Evolutionary conservation across 2,329 filamentous ascomycete genomes (phyloP).

Genomic region (Pyrenochaeta sp.): DNA sequence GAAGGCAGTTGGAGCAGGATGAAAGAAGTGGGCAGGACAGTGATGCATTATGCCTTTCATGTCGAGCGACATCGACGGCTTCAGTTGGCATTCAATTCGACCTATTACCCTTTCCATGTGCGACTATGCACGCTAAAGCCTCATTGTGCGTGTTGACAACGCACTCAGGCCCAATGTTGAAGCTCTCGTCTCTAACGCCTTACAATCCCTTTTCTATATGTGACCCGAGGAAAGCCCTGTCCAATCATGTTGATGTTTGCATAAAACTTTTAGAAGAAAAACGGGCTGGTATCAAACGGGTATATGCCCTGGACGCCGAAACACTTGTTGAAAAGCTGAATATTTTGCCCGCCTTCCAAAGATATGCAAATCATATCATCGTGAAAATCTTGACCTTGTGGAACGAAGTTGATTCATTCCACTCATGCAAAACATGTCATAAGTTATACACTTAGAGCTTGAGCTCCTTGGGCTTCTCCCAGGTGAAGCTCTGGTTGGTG

Average conservation of each 20-base stretch:
- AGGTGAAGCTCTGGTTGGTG: constrained; percentile 96
- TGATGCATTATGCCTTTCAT: background rate
- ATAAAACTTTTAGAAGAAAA: constrained; percentile 41
- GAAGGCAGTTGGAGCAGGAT: background rate
- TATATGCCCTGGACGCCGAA: constrained; percentile 49
- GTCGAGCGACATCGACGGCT: background rate
- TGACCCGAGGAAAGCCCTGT: constrained; percentile 12
- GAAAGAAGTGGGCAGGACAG: background rate
- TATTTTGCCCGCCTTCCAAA: constrained; percentile 42
- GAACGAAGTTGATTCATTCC: constrained; percentile 53
- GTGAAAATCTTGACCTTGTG: constrained; percentile 40
- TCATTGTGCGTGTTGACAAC: constrained; percentile 38
- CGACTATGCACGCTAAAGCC: constrained; percentile 12
- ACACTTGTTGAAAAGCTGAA: constrained; percentile 53
- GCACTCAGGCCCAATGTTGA: constrained; percentile 38
- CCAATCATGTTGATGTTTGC: constrained; percentile 30
- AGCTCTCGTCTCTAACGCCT: constrained; percentile 28
- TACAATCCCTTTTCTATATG: constrained; percentile 10
- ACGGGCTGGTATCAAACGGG: constrained; percentile 42
- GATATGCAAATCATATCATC: constrained; percentile 49
- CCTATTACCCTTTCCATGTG: background rate
- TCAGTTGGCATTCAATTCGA: background rate
- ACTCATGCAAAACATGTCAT: constrained; percentile 42
- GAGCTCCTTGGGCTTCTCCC: constrained; percentile 97
- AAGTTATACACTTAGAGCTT: constrained; percentile 73